Percentiles rank a stretch among this genome's conserved stretches.
Evolutionary conservation across 1,284 basidiomycete genomes (phyloP).

Genomic region (Peniophora sp.): DNA sequence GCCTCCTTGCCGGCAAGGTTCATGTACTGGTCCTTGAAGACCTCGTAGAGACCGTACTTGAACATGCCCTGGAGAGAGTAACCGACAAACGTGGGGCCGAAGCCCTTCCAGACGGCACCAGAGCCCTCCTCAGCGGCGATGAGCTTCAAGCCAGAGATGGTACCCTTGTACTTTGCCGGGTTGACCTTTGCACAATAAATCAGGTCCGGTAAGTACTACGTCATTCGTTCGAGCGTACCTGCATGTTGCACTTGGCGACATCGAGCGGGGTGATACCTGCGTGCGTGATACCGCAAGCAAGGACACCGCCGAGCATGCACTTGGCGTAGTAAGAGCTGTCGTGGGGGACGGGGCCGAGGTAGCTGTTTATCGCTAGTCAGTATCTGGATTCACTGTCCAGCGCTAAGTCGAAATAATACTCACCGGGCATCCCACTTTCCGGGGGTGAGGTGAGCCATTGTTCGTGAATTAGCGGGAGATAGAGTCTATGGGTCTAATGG

Average conservation of each 20-base stretch:
- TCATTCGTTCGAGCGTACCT: constrained; percentile 45
- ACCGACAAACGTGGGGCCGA: constrained; percentile 87
- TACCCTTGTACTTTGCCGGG: constrained; percentile 70
- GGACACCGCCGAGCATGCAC: constrained; percentile 82
- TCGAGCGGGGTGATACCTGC: constrained; percentile 90
- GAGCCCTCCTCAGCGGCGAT: constrained; percentile 80
- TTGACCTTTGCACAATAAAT: constrained; percentile 47
- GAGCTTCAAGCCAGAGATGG: constrained; percentile 63
- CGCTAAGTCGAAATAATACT: constrained; percentile 8
- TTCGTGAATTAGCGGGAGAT: constrained; percentile 16
- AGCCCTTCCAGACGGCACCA: constrained; percentile 87
- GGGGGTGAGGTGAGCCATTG: constrained; percentile 26
- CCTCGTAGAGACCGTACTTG: constrained; percentile 95
- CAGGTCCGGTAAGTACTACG: constrained; percentile 3
- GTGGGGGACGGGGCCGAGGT: constrained; percentile 65
- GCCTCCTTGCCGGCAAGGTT: constrained; percentile 81
- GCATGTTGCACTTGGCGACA: constrained; percentile 97
- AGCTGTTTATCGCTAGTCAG: constrained; percentile 28
- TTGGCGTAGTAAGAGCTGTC: constrained; percentile 69
- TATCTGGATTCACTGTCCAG: constrained; percentile 6
- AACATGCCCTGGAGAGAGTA: constrained; percentile 95
- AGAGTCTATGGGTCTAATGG: constrained; percentile 9
- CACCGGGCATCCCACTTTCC: constrained; percentile 69
- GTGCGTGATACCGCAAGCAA: constrained; percentile 92
- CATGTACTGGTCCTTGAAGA: constrained; percentile 91